Conservation (phyloP, 2,329 filamentous ascomycete genomes). For the Trichoderma sp. region DNA sequence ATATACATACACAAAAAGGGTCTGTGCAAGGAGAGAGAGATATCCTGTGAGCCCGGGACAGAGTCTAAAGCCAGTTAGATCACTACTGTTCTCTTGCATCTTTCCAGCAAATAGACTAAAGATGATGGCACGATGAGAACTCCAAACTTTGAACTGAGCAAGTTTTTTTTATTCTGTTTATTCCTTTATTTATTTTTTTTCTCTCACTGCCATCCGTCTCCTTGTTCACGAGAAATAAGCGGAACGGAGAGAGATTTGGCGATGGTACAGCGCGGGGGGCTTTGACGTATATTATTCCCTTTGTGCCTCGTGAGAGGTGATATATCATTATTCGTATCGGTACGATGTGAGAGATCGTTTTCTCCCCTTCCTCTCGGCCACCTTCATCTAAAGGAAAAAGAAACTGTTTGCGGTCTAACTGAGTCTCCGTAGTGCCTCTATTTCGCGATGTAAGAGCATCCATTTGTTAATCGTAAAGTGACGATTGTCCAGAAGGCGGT, state of each 20-base stretch:
- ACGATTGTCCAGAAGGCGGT: not conserved
- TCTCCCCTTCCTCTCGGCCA: not conserved
- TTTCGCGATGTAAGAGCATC: not conserved
- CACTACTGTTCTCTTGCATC: not conserved
- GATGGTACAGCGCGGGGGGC: not conserved
- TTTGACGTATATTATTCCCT: not conserved
- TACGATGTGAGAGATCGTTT: conserved; percentile 12
- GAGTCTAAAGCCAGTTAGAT: conserved; percentile 26
- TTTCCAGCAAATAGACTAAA: not conserved
- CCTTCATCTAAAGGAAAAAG: not conserved
- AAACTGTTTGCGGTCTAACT: not conserved
- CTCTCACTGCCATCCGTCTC: not conserved
- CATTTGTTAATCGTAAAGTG: not conserved
- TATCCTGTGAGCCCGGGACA: conserved; percentile 20
- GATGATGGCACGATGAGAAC: not conserved
- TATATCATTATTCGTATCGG: conserved; percentile 18
- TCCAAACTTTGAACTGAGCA: not conserved
- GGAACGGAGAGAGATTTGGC: not conserved
- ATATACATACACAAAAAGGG: not conserved
- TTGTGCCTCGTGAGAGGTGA: conserved; percentile 20
- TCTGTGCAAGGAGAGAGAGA: conserved; percentile 18
- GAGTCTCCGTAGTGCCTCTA: not conserved
- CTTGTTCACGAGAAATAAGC: not conserved
- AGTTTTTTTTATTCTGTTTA: not conserved
- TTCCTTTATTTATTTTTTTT: not conserved